Percentiles rank a stretch among this genome's conserved stretches.
Evolutionary conservation across 2,329 filamentous ascomycete genomes (phyloP).

Genomic region (Fusarium armeniacum): DNA sequence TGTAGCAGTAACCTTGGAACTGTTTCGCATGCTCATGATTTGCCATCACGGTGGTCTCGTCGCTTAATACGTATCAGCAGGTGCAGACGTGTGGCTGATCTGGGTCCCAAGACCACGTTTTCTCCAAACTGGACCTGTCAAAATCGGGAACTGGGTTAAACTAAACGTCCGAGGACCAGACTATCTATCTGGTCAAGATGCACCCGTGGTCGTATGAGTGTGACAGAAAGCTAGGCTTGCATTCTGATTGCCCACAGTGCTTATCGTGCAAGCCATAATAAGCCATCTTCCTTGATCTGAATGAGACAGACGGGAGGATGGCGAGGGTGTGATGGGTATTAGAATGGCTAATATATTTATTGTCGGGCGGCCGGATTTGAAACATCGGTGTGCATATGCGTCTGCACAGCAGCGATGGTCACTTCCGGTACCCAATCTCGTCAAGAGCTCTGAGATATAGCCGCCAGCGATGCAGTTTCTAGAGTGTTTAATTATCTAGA

Average conservation of each 20-base stretch:
- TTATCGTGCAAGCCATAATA: not conserved
- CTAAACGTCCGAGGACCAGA: conserved; percentile 13
- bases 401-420: conserved; percentile 31
- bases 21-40: conserved; percentile 5
- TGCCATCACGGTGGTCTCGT: conserved; percentile 26
- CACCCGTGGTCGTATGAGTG: not conserved
- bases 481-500: conserved; percentile 6
- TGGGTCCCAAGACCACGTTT: conserved; percentile 45
- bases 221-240: conserved; percentile 5
- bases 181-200: not conserved
- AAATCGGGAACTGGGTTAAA: conserved; percentile 30
- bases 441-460: conserved; percentile 10
- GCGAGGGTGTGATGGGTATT: conserved; percentile 16
- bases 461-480: conserved; percentile 14
- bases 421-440: conserved; percentile 27
- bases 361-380: conserved; percentile 15
- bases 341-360: conserved; percentile 14
- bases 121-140: conserved; percentile 35
- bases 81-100: conserved; percentile 33
- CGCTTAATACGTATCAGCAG: conserved; percentile 37
- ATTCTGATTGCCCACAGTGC: not conserved
- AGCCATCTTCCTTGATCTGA: conserved; percentile 4
- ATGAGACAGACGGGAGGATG: conserved; percentile 21
- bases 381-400: conserved; percentile 45
- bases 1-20: conserved; percentile 30